Conservation (phyloP, 1,284 basidiomycete genomes). For the Pseudozyma pruni region DNA sequence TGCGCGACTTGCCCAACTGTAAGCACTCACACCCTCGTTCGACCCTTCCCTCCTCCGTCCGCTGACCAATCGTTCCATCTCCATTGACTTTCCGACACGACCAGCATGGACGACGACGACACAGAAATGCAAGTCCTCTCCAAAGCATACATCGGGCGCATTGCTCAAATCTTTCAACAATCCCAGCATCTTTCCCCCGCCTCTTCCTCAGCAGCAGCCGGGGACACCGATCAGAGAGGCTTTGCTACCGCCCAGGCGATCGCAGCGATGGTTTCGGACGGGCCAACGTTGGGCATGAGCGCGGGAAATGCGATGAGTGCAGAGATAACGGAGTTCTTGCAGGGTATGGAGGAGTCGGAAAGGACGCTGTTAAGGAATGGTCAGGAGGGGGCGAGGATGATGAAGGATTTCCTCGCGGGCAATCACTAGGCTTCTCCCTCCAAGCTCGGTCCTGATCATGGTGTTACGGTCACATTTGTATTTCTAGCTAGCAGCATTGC, state of each 20-base stretch:
- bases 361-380: slow-evolving; percentile 34
- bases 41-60: neutral
- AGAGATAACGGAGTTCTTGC: slow-evolving; percentile 59
- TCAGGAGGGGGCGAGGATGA: slow-evolving; percentile 47
- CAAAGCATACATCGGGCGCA: slow-evolving; percentile 59
- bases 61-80: no score
- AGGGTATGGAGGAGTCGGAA: slow-evolving; percentile 60
- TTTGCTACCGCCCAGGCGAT: slow-evolving; percentile 41
- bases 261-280: slow-evolving; percentile 48
- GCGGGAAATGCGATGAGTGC: slow-evolving; percentile 47
- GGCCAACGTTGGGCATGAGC: slow-evolving; percentile 45
- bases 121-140: slow-evolving; percentile 49
- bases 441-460: neutral
- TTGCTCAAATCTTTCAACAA: slow-evolving; percentile 58
- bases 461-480: slow-evolving; percentile 7
- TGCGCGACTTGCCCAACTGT: slow-evolving; percentile 57
- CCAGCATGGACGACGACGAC: slow-evolving; percentile 58
- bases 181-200: slow-evolving; percentile 52
- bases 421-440: slow-evolving; percentile 7
- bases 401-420: slow-evolving; percentile 47
- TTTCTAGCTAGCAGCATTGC: slow-evolving; percentile 8
- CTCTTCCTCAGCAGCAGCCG: slow-evolving; percentile 9
- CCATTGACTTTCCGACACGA: neutral
- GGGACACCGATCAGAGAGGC: slow-evolving; percentile 14
- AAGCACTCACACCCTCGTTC: slow-evolving; percentile 12